Evolutionary conservation across 352 stramenopile species (phyloP).

Genomic region (Pythium pyrilobum): DNA sequence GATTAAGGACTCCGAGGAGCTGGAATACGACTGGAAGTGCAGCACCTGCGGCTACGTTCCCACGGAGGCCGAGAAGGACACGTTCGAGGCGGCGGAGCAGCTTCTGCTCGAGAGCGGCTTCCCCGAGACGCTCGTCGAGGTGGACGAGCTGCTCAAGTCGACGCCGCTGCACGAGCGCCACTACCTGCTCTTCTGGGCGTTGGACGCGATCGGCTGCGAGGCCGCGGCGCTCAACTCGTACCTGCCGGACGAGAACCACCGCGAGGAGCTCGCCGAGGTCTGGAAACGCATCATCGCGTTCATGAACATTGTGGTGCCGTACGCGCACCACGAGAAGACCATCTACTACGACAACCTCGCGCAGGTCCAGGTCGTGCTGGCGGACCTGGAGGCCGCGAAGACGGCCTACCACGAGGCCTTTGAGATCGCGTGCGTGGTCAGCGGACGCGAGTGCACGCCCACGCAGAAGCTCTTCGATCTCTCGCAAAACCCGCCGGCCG

Average conservation of each 20-base stretch:
- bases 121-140: slow-evolving; percentile 49
- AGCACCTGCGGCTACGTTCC: slow-evolving; percentile 32
- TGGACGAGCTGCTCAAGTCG: slow-evolving; percentile 40
- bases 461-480: slow-evolving; percentile 57
- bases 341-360: slow-evolving; percentile 85
- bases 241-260: slow-evolving; percentile 29
- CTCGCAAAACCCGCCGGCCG: slow-evolving; percentile 58
- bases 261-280: slow-evolving; percentile 36
- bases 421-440: slow-evolving; percentile 57
- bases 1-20: slow-evolving; percentile 27
- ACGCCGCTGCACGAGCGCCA: slow-evolving; percentile 58
- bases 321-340: slow-evolving; percentile 71
- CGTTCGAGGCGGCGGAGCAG: slow-evolving; percentile 43
- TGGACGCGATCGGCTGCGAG: slow-evolving; percentile 68
- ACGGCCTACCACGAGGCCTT: slow-evolving; percentile 51
- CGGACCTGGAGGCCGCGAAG: slow-evolving; percentile 40
- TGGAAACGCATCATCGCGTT: slow-evolving; percentile 61
- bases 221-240: slow-evolving; percentile 30
- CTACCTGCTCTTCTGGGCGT: slow-evolving; percentile 74
- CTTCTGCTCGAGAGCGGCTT: slow-evolving; percentile 55
- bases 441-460: slow-evolving; percentile 47
- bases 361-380: slow-evolving; percentile 61
- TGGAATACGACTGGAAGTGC: slow-evolving; percentile 59
- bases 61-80: slow-evolving; percentile 23
- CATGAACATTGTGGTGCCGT: slow-evolving; percentile 69